Percentiles rank a stretch among this genome's conserved stretches.
Conservation (phyloP, 495 filamentous ascomycete species). For the Polyplosphaeria fusca region DNA sequence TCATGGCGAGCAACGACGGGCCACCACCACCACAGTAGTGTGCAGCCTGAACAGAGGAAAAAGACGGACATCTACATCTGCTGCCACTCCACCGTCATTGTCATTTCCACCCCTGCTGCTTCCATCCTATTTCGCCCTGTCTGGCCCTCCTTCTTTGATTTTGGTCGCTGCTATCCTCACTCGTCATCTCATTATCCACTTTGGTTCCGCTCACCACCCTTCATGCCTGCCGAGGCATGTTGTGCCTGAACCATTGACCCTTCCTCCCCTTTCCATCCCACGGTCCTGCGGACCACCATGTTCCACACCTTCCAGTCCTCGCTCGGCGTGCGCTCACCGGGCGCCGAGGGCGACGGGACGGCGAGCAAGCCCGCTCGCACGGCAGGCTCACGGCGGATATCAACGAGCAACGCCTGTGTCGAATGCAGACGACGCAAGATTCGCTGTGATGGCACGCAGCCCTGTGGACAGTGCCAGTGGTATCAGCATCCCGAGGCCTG, state of each 20-base stretch:
- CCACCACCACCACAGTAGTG: constrained; percentile 12
- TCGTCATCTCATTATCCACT: not conserved
- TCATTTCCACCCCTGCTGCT: constrained; percentile 1
- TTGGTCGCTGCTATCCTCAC: not conserved
- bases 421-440: constrained; percentile 37
- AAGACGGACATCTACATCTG: constrained; percentile 7
- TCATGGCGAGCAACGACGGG: not conserved
- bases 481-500: constrained; percentile 42
- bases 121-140: not conserved
- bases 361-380: constrained; percentile 29
- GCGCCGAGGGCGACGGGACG: constrained; percentile 16
- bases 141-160: not conserved
- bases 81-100: constrained; percentile 5
- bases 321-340: constrained; percentile 30
- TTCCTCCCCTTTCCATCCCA: not conserved
- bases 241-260: constrained; percentile 5
- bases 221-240: constrained; percentile 20
- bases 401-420: constrained; percentile 38
- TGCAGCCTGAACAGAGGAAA: constrained; percentile 19
- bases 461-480: constrained; percentile 40
- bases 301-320: constrained; percentile 39
- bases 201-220: not conserved
- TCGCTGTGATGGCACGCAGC: constrained; percentile 36
- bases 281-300: constrained; percentile 15
- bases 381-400: constrained; percentile 34